Conservation (phyloP, 1,139 yeast species). For the Zygosaccharomyces pseudobailii region DNA sequence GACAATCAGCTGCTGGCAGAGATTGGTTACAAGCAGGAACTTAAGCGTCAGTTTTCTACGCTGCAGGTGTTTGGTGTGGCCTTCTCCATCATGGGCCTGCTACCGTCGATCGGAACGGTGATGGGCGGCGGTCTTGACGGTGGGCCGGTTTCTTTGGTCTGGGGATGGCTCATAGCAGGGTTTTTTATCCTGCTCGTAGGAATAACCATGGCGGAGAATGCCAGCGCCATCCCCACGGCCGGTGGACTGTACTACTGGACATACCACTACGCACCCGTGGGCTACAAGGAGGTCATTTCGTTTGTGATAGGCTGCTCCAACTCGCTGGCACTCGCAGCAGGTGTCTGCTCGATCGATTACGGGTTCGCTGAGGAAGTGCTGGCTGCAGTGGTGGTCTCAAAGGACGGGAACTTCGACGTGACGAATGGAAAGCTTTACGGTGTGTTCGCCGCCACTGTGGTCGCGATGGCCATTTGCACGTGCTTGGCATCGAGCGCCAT, state of each 20-base stretch:
- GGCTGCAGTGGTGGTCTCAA: conserved; percentile 49
- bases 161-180: conserved; percentile 71
- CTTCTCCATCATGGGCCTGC: conserved; percentile 49
- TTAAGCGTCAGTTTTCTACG: conserved; percentile 44
- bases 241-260: conserved; percentile 70
- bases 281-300: conserved; percentile 41
- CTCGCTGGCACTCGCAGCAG: conserved; percentile 53
- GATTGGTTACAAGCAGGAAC: conserved; percentile 50
- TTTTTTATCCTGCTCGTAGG: conserved; percentile 56
- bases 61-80: conserved; percentile 49
- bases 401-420: conserved; percentile 44
- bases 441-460: conserved; percentile 49
- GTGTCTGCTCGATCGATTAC: conserved; percentile 53
- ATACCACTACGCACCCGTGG: conserved; percentile 48
- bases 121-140: conserved; percentile 41
- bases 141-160: conserved; percentile 55
- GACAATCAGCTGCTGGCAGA: conserved; percentile 50
- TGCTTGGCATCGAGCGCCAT: conserved; percentile 49
- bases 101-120: conserved; percentile 45
- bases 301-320: conserved; percentile 58
- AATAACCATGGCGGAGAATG: conserved; percentile 58
- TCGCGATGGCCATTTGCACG: conserved; percentile 44
- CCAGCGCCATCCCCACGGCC: conserved; percentile 66
- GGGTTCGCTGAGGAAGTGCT: conserved; percentile 54
- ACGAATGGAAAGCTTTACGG: conserved; percentile 49